These are phyloP conservation scores for Tuber borchii DNA, from an alignment of 495 filamentous ascomycete genomes.

Conservation along the genomic window DNA sequence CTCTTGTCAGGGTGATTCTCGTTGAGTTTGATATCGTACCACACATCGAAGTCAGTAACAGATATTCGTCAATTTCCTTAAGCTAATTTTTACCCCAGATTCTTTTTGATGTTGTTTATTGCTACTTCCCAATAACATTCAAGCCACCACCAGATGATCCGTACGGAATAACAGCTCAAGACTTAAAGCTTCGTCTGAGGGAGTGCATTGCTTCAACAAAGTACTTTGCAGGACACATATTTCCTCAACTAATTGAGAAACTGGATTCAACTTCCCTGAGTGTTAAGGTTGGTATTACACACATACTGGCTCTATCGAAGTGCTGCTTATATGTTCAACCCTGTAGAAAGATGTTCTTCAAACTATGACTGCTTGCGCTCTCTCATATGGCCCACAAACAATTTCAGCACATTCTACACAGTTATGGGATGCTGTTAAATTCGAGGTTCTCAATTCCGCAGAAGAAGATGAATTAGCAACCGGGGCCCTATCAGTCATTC, in stretches of 20 bases:
- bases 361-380: slow-evolving; percentile 56
- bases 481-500: slow-evolving; percentile 52
- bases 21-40: slow-evolving; percentile 63
- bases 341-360: slow-evolving; percentile 64
- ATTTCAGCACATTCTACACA: slow-evolving; percentile 63
- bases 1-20: slow-evolving; percentile 63
- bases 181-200: slow-evolving; percentile 63
- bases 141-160: slow-evolving; percentile 68
- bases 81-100: slow-evolving; percentile 43
- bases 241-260: slow-evolving; percentile 66
- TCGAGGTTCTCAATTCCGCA: slow-evolving; percentile 62
- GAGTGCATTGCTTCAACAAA: slow-evolving; percentile 63
- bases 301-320: neutral
- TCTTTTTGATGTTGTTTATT: slow-evolving; percentile 67
- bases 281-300: slow-evolving; percentile 52
- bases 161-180: slow-evolving; percentile 66
- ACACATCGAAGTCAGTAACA: slow-evolving; percentile 54
- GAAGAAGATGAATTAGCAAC: slow-evolving; percentile 66
- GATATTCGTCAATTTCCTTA: neutral
- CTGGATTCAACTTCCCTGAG: slow-evolving; percentile 67
- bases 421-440: slow-evolving; percentile 69
- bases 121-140: slow-evolving; percentile 75
- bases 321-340: neutral
- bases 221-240: slow-evolving; percentile 62
- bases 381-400: slow-evolving; percentile 55